Conservation (phyloP, 108 stramenopile species). For the Thalassiosira profunda region DNA sequence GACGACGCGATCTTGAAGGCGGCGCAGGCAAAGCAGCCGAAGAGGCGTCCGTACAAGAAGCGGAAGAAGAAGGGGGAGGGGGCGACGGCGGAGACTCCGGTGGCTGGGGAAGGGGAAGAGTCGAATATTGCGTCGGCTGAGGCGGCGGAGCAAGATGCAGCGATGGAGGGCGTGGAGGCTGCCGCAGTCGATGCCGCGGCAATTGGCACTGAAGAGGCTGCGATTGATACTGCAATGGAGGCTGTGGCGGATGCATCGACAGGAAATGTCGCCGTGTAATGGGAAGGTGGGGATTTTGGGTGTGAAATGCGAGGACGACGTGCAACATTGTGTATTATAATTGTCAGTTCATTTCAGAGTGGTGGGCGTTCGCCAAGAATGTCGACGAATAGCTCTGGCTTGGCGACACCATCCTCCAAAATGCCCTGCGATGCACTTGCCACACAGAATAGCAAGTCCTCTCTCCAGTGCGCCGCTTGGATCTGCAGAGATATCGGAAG, state of each 20-base stretch:
- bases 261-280: too few relatives aligned
- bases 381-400: conserved; percentile 8
- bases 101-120: background rate
- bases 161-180: background rate
- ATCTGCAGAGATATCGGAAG: conserved; percentile 31
- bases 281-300: too few relatives aligned
- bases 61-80: background rate
- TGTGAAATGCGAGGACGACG: too few relatives aligned
- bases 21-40: background rate
- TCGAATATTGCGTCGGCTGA: background rate
- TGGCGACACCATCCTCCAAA: conserved; percentile 4
- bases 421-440: conserved; percentile 13
- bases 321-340: too few relatives aligned
- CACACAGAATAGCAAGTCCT: conserved; percentile 18
- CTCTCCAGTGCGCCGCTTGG: conserved; percentile 26
- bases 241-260: too few relatives aligned
- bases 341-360: too few relatives aligned
- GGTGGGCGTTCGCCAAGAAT: conserved; percentile 6
- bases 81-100: background rate
- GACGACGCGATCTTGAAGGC: conserved; percentile 26
- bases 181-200: background rate
- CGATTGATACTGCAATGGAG: too few relatives aligned
- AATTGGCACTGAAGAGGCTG: background rate
- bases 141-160: background rate
- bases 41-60: conserved; percentile 7